Evolutionary conservation across 345 rosid genomes (phyloP), one percentile per base, ranked within the genome.

Genomic region (Camelina laxa): DNA sequence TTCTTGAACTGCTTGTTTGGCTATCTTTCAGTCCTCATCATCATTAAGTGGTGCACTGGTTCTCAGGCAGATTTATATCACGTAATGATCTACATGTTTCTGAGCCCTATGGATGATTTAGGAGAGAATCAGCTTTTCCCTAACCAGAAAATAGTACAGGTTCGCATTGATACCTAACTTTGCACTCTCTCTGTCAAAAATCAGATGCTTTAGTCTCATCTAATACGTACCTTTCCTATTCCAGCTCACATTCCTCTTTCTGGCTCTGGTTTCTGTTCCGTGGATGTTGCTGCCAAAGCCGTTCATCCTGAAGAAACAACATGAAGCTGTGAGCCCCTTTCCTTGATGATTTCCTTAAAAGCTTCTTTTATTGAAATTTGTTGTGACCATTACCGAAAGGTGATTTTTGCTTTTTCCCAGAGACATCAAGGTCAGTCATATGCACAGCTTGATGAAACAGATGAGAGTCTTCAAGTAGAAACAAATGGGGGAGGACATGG

Each of bases 211-310:
- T 53, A 48, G 51, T 61, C 45, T 57, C 41, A 21, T 67, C 38
- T 65, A 27, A 33, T 69, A 17, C 14, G 35, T 69, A 17, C 14
- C 39, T 17, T 36, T 78, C 48, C 42, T 50, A 61, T 75, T 67
- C 33, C 92, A 95, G 99, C 86, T 83, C 12, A 88, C 84, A 44
- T 82, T 92, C 53, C 85, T 95, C 66, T 75, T 91, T 48, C 84
- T 92, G 51, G 91, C 99, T 67, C 83, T 95, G 74, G 90, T 95
- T 66, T 75, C 99, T 59, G 98, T 95, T 44, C 98, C 98, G 6
- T 92, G 97, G 97, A 95, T 95, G 98, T 84, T 92, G 72, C 65
- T 95, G 72, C 99, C 97, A 66, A 92, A 90, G 87, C 98, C 99
- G 21, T 90, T 95, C 73, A 79, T 95, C 75, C 82, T 95, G 82